phyloP scores from a whole-genome alignment of 2,329 filamentous ascomycete species.

The Beauveria sp. region DNA sequence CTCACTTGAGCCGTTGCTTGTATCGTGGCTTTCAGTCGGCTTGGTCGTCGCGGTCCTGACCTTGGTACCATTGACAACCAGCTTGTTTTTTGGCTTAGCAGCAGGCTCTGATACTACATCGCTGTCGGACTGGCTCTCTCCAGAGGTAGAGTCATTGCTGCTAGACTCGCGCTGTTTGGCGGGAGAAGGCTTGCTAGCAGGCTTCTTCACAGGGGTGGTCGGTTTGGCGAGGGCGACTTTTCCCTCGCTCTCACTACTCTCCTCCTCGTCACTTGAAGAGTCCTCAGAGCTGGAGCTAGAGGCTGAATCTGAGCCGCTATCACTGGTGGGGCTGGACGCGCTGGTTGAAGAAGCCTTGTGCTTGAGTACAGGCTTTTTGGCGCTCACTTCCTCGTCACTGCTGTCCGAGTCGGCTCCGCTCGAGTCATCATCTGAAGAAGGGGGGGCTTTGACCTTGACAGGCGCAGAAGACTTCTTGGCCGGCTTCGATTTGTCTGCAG shows the following conservation, averaged over 20 bases:
- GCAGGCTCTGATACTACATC: slow-evolving; percentile 18
- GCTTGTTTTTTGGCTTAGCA: slow-evolving; percentile 14
- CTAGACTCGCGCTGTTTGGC: slow-evolving; percentile 18
- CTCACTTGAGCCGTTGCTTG: slow-evolving; percentile 13
- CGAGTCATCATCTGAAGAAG: slow-evolving; percentile 13
- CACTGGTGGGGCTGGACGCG: slow-evolving; percentile 8
- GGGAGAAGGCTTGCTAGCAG: slow-evolving; percentile 13
- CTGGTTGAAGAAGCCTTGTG: slow-evolving; percentile 19
- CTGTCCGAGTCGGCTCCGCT: slow-evolving; percentile 15
- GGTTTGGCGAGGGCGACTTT: neutral
- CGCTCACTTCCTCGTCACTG: slow-evolving; percentile 19
- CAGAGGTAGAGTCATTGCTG: slow-evolving; percentile 19
- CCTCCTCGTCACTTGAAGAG: neutral
- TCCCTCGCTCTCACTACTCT: slow-evolving; percentile 9
- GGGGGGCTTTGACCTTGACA: slow-evolving; percentile 6
- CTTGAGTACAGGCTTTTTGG: slow-evolving; percentile 19
- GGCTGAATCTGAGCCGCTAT: slow-evolving; percentile 12
- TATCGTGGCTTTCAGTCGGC: slow-evolving; percentile 14
- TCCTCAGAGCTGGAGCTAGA: slow-evolving; percentile 14
- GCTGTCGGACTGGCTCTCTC: slow-evolving; percentile 20
- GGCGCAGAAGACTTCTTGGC: slow-evolving; percentile 12
- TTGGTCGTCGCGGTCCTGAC: slow-evolving; percentile 6
- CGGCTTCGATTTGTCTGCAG: slow-evolving; percentile 17
- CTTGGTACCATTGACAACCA: slow-evolving; percentile 14
- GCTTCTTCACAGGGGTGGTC: neutral